These are phyloP conservation scores for Usnea hakonensis DNA, from an alignment of 495 filamentous ascomycete genomes.

Conservation along the genomic window DNA sequence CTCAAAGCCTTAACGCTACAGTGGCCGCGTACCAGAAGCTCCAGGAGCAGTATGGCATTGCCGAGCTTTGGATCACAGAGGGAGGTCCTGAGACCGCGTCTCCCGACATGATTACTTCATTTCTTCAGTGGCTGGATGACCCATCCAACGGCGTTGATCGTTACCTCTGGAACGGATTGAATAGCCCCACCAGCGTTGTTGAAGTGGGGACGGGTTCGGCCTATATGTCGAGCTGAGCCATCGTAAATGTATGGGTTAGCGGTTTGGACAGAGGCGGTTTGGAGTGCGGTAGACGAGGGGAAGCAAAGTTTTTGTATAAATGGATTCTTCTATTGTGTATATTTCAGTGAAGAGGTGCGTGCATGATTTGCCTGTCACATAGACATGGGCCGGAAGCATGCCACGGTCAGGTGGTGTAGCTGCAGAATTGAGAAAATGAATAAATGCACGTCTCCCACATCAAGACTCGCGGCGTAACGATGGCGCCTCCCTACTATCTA, in stretches of 20 bases:
- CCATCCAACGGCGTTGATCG: constrained; percentile 48
- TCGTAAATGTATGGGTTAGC: neutral
- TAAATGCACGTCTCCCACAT: too few relatives aligned
- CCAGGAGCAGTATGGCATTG: constrained; percentile 39
- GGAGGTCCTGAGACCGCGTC: constrained; percentile 39
- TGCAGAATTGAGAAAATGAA: neutral
- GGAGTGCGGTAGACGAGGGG: neutral
- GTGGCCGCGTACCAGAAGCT: constrained; percentile 44
- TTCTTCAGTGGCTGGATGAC: constrained; percentile 59
- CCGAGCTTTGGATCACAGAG: constrained; percentile 72
- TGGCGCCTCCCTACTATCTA: too few relatives aligned
- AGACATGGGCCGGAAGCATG: neutral
- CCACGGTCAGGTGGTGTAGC: neutral
- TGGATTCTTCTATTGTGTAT: constrained; percentile 9
- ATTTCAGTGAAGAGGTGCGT: constrained; percentile 1
- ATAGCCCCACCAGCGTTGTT: constrained; percentile 10
- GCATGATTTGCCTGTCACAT: constrained; percentile 2
- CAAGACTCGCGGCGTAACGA: too few relatives aligned
- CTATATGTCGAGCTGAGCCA: constrained; percentile 5
- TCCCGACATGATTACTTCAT: constrained; percentile 35
- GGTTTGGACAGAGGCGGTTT: constrained; percentile 9
- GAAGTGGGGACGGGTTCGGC: constrained; percentile 1
- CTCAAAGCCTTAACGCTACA: constrained; percentile 50
- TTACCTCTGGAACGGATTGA: constrained; percentile 65
- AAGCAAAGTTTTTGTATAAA: neutral